These are phyloP conservation scores for Syncephalastrum contaminatum DNA, from an alignment of 371 early-diverging fungal genomes.

Conservation along the genomic window DNA sequence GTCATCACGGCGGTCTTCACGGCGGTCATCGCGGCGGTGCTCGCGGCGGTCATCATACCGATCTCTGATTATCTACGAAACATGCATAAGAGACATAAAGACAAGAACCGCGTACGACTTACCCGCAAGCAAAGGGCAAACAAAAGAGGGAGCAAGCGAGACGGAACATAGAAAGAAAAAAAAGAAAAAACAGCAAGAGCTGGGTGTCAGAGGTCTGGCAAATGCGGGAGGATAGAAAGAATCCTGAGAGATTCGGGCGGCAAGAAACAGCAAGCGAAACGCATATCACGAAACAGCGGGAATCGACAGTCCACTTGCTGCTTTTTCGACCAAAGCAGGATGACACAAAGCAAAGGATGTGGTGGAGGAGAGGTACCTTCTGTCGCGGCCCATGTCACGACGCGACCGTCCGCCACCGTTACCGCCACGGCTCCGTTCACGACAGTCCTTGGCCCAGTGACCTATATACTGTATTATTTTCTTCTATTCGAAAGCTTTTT, in stretches of 20 bases:
- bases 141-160: conserved; percentile 4
- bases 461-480: conserved; percentile 33
- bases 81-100: conserved; percentile 2
- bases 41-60: conserved; percentile 22
- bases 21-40: conserved; percentile 7
- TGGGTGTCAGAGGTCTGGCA: conserved; percentile 11
- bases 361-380: conserved; percentile 29
- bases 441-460: conserved; percentile 78
- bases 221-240: neutral
- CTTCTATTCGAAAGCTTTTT: neutral
- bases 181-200: conserved; percentile 7
- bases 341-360: conserved; percentile 3
- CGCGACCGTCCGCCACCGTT: conserved; percentile 22
- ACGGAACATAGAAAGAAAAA: conserved; percentile 7
- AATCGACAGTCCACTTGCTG: conserved; percentile 2
- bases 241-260: conserved; percentile 2
- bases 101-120: neutral
- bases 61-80: conserved; percentile 4
- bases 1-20: conserved; percentile 18
- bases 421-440: conserved; percentile 39
- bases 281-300: neutral
- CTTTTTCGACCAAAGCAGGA: conserved; percentile 3
- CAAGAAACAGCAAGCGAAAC: conserved; percentile 2
- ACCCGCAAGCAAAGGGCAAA: neutral
- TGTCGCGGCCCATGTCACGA: conserved; percentile 27